Evolutionary conservation across 345 rosid species (phyloP).

Genomic region (Camelina hispida): DNA sequence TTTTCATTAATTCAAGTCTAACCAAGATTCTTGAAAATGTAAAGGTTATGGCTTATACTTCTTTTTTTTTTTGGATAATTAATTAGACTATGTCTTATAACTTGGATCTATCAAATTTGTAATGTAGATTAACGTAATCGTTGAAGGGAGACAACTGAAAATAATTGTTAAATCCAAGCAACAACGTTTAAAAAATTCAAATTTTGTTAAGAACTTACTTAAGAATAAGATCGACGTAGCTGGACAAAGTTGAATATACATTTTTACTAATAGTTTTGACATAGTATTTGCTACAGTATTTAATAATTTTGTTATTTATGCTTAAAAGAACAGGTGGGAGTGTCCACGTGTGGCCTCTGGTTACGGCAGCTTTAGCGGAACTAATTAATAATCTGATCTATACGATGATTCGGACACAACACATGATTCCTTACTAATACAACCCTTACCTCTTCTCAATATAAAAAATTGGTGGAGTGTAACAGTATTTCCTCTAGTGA

Average conservation of each 20-base stretch:
- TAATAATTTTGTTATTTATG: background rate
- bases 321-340: background rate
- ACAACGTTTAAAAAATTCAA: background rate
- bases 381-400: background rate
- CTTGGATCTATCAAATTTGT: slow-evolving; percentile 4
- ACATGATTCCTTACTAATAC: background rate
- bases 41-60: slow-evolving; percentile 2
- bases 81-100: background rate
- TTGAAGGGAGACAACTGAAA: background rate
- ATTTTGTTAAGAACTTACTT: no score
- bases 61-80: no score
- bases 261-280: background rate
- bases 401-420: background rate
- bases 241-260: slow-evolving; percentile 8
- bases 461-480: background rate
- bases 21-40: slow-evolving; percentile 10
- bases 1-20: slow-evolving; percentile 8
- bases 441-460: background rate
- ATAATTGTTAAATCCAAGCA: background rate
- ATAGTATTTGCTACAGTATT: background rate
- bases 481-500: background rate
- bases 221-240: slow-evolving; percentile 1
- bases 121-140: background rate
- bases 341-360: slow-evolving; percentile 26
- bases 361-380: slow-evolving; percentile 27